These are phyloP conservation scores for Ophiocordyceps polyrhachis-furcata DNA, from an alignment of 2,329 filamentous ascomycete genomes.

Conservation along the genomic window DNA sequence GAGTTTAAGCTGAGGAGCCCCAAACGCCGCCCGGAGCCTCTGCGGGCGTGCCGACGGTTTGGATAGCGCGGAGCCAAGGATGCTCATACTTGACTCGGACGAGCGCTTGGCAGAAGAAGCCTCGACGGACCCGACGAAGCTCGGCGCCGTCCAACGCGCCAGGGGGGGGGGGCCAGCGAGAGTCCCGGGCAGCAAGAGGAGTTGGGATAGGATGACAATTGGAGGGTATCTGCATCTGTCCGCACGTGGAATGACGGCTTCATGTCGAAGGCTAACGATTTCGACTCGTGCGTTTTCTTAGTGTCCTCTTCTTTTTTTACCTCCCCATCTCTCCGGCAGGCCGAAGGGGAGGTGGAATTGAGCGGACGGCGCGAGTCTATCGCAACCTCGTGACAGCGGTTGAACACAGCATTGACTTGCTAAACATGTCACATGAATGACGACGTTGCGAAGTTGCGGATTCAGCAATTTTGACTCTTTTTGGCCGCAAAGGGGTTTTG, in stretches of 20 bases:
- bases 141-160: not conserved
- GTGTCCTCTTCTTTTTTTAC: not conserved
- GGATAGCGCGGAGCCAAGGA: no score
- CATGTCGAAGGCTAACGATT: not conserved
- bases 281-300: not conserved
- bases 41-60: not conserved
- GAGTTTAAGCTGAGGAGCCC: not conserved
- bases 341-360: not conserved
- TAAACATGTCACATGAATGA: no score
- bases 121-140: not conserved
- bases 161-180: not conserved
- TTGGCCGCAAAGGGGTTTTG: no score
- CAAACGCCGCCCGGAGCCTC: not conserved
- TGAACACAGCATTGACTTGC: not conserved
- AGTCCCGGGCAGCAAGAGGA: not conserved
- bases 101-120: not conserved
- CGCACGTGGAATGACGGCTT: not conserved
- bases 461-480: no score
- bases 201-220: not conserved
- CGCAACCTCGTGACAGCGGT: not conserved
- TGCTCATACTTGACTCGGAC: not conserved
- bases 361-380: not conserved
- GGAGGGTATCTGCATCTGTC: not conserved
- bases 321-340: not conserved
- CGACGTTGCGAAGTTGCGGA: no score